Evolutionary conservation across 768 basidiomycete genomes (phyloP).

Genomic region (Collybia sordida): DNA sequence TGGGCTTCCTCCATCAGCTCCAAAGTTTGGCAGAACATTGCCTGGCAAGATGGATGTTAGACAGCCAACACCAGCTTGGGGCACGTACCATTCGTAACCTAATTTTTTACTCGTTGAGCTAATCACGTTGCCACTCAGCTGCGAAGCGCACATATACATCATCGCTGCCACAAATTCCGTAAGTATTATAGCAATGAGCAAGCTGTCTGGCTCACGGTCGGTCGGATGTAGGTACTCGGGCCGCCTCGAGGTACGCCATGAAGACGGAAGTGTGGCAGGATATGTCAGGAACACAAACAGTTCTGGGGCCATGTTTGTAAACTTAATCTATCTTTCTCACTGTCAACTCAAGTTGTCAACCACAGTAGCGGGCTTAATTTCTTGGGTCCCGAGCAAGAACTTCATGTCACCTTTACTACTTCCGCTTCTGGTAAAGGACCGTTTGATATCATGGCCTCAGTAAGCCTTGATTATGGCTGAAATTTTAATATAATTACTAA

Average conservation of each 20-base stretch:
- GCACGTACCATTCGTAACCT: conserved; percentile 14
- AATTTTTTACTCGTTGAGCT: background rate
- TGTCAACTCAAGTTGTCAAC: background rate
- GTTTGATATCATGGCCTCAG: conserved; percentile 36
- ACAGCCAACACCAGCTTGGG: conserved; percentile 24
- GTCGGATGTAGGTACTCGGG: conserved; percentile 26
- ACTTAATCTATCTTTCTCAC: background rate
- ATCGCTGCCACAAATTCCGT: conserved; percentile 24
- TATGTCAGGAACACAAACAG: conserved; percentile 32
- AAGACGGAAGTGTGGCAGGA: conserved; percentile 28
- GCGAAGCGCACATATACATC: conserved; percentile 20
- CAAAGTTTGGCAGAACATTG: conserved; percentile 28
- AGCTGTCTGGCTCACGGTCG: background rate
- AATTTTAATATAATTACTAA: background rate
- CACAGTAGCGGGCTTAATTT: conserved; percentile 34
- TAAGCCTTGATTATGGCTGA: conserved; percentile 15
- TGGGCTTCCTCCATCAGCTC: conserved; percentile 41
- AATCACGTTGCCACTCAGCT: conserved; percentile 4
- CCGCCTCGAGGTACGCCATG: conserved; percentile 33
- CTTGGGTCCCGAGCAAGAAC: conserved; percentile 25
- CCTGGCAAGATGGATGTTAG: conserved; percentile 21
- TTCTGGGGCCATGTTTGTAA: conserved; percentile 21
- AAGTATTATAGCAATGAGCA: conserved; percentile 1
- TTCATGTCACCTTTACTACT: conserved; percentile 30
- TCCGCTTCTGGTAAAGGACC: conserved; percentile 19